phyloP scores from a whole-genome alignment of 73 alveolate genomes.

The Tetrahymena malaccensis region DNA sequence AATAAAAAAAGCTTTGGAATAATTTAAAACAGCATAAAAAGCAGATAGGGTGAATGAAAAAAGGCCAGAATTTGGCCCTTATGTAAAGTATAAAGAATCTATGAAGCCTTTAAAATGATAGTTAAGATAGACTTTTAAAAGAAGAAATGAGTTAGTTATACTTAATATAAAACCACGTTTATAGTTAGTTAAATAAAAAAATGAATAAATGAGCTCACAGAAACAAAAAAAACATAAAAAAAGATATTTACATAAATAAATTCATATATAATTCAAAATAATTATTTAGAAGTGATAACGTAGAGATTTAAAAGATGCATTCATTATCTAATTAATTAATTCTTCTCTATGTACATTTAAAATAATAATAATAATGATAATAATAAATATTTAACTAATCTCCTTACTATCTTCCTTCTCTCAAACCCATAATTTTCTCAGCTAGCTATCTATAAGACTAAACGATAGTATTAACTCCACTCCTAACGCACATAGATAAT shows the following conservation, averaged over 20 bases:
- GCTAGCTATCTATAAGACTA: not conserved
- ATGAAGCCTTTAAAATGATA: not conserved
- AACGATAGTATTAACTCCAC: not conserved
- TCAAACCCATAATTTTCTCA: not conserved
- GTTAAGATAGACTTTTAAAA: not conserved
- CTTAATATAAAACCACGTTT: no score
- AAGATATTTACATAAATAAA: no score
- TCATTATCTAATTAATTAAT: not conserved
- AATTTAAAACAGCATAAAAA: conserved; percentile 15
- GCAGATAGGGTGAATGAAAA: conserved; percentile 33
- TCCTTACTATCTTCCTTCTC: not conserved
- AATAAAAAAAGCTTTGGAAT: not conserved
- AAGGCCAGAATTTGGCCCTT: conserved; percentile 10
- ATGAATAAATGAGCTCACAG: not conserved
- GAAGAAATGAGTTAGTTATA: not conserved
- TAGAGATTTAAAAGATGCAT: not conserved
- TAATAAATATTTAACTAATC: not conserved
- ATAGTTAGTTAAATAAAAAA: no score
- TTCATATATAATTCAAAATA: no score
- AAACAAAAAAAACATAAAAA: no score
- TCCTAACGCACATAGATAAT: no score
- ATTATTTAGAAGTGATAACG: not conserved
- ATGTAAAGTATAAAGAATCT: not conserved
- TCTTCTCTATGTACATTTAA: not conserved
- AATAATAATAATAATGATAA: no score